Conservation (phyloP, 169 alveolate species). For the Eimeria sp. region DNA sequence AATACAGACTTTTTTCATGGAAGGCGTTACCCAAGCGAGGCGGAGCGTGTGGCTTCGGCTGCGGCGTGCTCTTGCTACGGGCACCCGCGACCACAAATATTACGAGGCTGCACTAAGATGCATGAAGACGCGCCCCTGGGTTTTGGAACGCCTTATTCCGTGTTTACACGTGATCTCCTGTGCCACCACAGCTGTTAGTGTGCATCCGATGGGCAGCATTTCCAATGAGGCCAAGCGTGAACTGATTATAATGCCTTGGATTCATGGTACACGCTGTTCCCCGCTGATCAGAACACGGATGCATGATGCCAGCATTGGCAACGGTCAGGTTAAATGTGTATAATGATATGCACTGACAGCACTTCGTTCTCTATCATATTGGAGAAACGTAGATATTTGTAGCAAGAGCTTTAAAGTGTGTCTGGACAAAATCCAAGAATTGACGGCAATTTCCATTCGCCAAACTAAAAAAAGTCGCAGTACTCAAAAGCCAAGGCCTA, state of each 20-base stretch:
- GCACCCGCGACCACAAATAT: not conserved
- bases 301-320: not conserved
- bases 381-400: not conserved
- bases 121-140: not conserved
- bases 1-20: not conserved
- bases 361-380: not conserved
- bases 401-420: not conserved
- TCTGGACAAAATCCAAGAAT: not conserved
- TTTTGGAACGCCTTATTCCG: not conserved
- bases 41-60: not conserved
- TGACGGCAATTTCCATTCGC: slow-evolving; percentile 4
- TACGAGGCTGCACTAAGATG: not conserved
- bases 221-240: not conserved
- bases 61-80: not conserved
- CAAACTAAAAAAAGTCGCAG: slow-evolving; percentile 10
- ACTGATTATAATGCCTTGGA: not conserved
- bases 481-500: not conserved
- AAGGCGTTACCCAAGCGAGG: not conserved
- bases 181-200: not conserved
- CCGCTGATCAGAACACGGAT: not conserved
- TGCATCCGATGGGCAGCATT: not conserved
- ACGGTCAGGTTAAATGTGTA: not conserved
- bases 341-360: not conserved
- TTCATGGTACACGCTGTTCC: not conserved
- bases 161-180: not conserved